These are phyloP conservation scores for Colletotrichum sp. DNA, from an alignment of 2,329 filamentous ascomycete genomes.

Conservation along the genomic window DNA sequence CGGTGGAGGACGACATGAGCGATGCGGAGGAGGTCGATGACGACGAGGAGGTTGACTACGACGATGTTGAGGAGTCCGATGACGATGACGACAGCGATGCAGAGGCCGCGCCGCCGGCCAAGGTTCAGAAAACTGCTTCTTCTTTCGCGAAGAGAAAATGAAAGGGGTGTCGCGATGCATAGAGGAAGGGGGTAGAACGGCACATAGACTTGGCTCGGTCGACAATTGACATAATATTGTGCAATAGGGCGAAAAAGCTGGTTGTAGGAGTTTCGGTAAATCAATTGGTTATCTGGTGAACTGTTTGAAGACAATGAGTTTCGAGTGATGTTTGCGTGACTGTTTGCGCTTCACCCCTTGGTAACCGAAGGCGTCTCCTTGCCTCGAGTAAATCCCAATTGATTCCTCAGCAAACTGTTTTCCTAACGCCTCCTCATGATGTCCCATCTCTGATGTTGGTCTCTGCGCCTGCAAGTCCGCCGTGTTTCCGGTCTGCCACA, in stretches of 20 bases:
- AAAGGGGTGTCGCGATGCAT: slow-evolving; percentile 12
- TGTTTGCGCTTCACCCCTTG: not conserved
- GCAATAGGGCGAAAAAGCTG: slow-evolving; percentile 9
- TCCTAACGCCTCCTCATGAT: rapidly evolving
- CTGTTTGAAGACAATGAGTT: not conserved
- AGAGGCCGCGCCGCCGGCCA: slow-evolving; percentile 52
- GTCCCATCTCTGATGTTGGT: not conserved
- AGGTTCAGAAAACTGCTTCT: slow-evolving; percentile 45
- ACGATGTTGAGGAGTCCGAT: slow-evolving; percentile 60
- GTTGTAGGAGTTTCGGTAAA: slow-evolving; percentile 16
- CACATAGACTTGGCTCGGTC: slow-evolving; percentile 21
- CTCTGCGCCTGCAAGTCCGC: not conserved
- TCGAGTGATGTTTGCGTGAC: not conserved
- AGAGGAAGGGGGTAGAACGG: slow-evolving; percentile 2
- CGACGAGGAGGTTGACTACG: slow-evolving; percentile 64
- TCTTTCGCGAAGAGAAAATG: slow-evolving; percentile 42
- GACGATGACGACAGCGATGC: slow-evolving; percentile 62
- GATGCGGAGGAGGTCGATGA: slow-evolving; percentile 56
- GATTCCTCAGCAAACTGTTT: not conserved
- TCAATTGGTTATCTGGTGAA: not conserved
- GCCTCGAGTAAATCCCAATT: not conserved
- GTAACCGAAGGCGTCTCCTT: not conserved
- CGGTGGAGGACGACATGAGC: slow-evolving; percentile 47
- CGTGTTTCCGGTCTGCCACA: not conserved
- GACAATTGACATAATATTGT: slow-evolving; percentile 21